phyloP scores from a whole-genome alignment of 345 rosid genomes.

The Lepidium sativum region DNA sequence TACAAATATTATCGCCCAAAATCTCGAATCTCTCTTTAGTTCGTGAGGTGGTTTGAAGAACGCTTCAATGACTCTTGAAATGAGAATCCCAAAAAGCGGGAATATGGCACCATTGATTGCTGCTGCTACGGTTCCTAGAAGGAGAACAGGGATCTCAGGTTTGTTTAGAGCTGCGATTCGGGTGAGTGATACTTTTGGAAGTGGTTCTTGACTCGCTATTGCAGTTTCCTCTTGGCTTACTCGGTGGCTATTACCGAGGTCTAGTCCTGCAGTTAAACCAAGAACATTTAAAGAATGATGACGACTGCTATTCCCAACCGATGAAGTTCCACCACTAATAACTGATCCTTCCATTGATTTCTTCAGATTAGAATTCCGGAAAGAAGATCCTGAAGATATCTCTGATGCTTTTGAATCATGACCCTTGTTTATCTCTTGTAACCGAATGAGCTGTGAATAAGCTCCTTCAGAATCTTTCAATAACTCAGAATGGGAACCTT shows the following conservation, averaged over 20 bases:
- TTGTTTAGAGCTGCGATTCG: conserved; percentile 68
- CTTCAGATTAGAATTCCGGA: too few relatives aligned
- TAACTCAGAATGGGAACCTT: conserved; percentile 63
- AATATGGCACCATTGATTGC: conserved; percentile 43
- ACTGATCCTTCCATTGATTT: conserved; percentile 23
- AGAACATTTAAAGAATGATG: conserved; percentile 21
- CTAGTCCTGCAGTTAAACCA: conserved; percentile 14
- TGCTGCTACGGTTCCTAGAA: conserved; percentile 49
- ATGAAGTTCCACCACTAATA: conserved; percentile 10
- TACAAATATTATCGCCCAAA: conserved; percentile 60
- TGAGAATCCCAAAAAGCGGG: conserved; percentile 49
- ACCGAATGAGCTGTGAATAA: conserved; percentile 63
- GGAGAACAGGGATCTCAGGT: conserved; percentile 66
- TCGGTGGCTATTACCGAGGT: conserved; percentile 26
- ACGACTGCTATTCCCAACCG: conserved; percentile 21
- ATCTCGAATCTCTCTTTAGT: conserved; percentile 38
- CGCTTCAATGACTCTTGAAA: conserved; percentile 50
- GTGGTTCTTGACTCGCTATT: conserved; percentile 1
- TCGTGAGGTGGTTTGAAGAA: conserved; percentile 47
- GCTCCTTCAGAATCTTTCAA: conserved; percentile 61
- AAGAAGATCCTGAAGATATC: too few relatives aligned
- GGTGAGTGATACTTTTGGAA: conserved; percentile 35
- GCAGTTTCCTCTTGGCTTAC: conserved; percentile 16
- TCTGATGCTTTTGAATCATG: too few relatives aligned
- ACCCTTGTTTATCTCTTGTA: conserved; percentile 38